A percentile compares a stretch with the other conserved stretches of the same genome.
These are phyloP conservation scores for Salix arbutifolia DNA, from an alignment of 345 rosid genomes.

Conservation along the genomic window DNA sequence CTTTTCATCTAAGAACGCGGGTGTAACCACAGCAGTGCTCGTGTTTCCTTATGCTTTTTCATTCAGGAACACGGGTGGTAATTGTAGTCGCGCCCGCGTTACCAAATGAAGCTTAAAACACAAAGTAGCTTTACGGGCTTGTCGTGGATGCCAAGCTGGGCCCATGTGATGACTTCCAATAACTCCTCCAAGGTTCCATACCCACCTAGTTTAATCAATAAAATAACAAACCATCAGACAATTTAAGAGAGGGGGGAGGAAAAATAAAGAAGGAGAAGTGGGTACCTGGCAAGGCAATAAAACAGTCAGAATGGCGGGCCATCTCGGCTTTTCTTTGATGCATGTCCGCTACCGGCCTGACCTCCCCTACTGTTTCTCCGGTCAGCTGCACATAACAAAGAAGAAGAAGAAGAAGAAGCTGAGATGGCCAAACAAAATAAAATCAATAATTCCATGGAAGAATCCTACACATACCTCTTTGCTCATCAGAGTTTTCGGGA, in stretches of 20 bases:
- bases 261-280: not conserved
- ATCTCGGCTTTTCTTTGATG: slow-evolving; percentile 50
- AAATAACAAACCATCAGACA: not conserved
- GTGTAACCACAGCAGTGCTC: no score
- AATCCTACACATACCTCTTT: slow-evolving; percentile 55
- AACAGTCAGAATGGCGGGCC: slow-evolving; percentile 52
- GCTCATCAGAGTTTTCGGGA: slow-evolving; percentile 83
- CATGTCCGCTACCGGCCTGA: slow-evolving; percentile 44
- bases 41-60: no score
- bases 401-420: not conserved
- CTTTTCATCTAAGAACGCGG: no score
- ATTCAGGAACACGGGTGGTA: not conserved
- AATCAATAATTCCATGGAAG: no score
- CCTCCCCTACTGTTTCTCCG: slow-evolving; percentile 60
- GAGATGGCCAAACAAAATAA: not conserved
- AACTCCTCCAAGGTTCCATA: slow-evolving; percentile 49
- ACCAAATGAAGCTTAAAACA: not conserved
- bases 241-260: not conserved
- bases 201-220: slow-evolving; percentile 29
- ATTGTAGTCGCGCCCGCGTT: not conserved
- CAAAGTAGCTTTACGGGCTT: slow-evolving; percentile 39
- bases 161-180: slow-evolving; percentile 45
- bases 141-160: slow-evolving; percentile 50
- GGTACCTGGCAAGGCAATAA: slow-evolving; percentile 46
- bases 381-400: slow-evolving; percentile 37